Evolutionary conservation across 2,329 filamentous ascomycete species (phyloP).

Genomic region (Akanthomyces lecanii): DNA sequence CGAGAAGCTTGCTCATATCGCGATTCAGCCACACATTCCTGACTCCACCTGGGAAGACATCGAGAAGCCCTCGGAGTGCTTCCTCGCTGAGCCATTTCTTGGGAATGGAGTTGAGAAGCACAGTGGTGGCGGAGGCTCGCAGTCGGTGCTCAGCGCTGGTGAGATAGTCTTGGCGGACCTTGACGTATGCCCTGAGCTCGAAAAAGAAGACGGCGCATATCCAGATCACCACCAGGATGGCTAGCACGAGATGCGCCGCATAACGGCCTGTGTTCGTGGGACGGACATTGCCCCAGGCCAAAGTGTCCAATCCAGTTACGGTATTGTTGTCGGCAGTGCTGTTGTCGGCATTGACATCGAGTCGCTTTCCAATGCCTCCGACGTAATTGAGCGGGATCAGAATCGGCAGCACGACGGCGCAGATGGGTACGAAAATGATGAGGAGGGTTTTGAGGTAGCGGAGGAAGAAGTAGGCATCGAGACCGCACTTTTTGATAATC

Average conservation of each 20-base stretch:
- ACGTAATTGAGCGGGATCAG: constrained; percentile 80
- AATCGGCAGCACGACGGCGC: constrained; percentile 73
- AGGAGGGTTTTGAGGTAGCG: constrained; percentile 75
- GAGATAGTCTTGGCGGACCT: constrained; percentile 88
- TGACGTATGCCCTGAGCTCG: constrained; percentile 83
- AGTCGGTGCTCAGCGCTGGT: constrained; percentile 93
- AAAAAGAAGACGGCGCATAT: constrained; percentile 83
- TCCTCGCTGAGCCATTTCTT: constrained; percentile 84
- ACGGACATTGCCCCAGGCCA: constrained; percentile 85
- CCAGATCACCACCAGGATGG: constrained; percentile 73
- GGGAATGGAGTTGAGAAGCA: constrained; percentile 87
- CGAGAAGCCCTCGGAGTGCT: constrained; percentile 77
- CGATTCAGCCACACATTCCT: constrained; percentile 96
- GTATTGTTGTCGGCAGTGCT: constrained; percentile 29
- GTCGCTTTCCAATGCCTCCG: constrained; percentile 61
- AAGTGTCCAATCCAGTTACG: constrained; percentile 66
- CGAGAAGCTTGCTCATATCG: constrained; percentile 75
- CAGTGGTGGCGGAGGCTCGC: constrained; percentile 89
- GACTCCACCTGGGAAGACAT: constrained; percentile 93
- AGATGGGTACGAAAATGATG: constrained; percentile 85
- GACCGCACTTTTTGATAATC: constrained; percentile 89
- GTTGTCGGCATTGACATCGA: constrained; percentile 34
- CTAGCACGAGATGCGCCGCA: constrained; percentile 80
- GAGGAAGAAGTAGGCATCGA: constrained; percentile 96
- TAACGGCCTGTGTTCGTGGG: constrained; percentile 63